Base-by-base conservation (phyloP, 805 yeast genomes). In the Metschnikowia borealis region DNA sequence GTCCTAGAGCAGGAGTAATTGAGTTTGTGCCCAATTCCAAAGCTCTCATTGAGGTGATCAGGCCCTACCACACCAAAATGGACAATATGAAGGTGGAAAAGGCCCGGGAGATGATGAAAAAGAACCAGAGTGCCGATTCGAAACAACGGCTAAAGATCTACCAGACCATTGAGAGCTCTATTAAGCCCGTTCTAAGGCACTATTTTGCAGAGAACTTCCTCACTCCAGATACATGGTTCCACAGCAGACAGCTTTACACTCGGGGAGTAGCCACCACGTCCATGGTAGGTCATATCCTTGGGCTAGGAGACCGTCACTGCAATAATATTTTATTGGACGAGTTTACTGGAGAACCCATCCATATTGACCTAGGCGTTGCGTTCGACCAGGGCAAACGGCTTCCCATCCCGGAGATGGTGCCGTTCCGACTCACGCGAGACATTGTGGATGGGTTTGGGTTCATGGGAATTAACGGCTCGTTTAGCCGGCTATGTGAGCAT, bases 251-350 rank as follows among this genome's bases (percentile, higher is more conserved):
- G 20, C 67, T 69, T 1, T 94, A 89, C 64, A 79, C 87, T 1
- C 81, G 83, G 46, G 96, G 97, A 0, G 75, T 89, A 1, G 97
- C 97, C 0, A 80, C 89, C 0, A 79, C 86, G 1, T 90, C 97
- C 1, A 85, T 95, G 44, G 84, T 90, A 20, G 99, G 99, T 0
- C 78, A 88, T 65, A 74, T 94, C 13, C 70, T 94, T 38, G 99
- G 99, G 0, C 74, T 94, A 5, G 99, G 99, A 5, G 99, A 94
- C 65, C 74, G 99, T 29, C 99, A 94, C 66, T 81, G 96, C 63
- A 90, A 90, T 64, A 94, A 94, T 64, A 85, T 94, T 36, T 67
- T 94, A 43, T 62, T 94, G n/a, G 97, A 94, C 64, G 74, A 75
- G 44, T 61, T 65, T n/a, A 78, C 88, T 0, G 98, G 98, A 0